Percentiles rank a stretch among this genome's conserved stretches.
Evolutionary conservation across 2,329 filamentous ascomycete species (phyloP).

Genomic region (Alternaria rosae): DNA sequence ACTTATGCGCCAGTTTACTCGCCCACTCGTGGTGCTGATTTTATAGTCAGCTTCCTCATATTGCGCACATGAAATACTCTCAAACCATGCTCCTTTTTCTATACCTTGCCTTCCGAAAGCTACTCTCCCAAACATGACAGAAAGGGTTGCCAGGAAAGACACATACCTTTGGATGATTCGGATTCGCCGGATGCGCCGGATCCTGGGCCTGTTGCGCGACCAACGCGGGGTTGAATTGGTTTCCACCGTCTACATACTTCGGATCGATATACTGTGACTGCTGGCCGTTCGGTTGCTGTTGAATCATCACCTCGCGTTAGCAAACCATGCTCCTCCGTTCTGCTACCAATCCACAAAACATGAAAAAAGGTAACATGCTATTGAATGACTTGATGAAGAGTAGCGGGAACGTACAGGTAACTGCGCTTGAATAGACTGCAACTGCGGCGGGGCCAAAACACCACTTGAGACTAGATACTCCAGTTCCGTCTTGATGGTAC

Average conservation of each 20-base stretch:
- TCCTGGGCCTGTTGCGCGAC: slow-evolving; percentile 32
- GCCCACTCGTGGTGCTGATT: slow-evolving; percentile 30
- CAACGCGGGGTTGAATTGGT: slow-evolving; percentile 27
- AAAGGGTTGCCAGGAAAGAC: too few species aligned
- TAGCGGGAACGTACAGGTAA: slow-evolving; percentile 26
- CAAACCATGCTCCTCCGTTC: too few species aligned
- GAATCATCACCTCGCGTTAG: too few species aligned
- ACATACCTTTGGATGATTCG: slow-evolving; percentile 24
- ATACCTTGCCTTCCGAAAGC: too few species aligned
- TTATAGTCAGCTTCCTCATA: neutral
- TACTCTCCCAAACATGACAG: too few species aligned
- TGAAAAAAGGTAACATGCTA: too few species aligned
- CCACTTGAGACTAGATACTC: slow-evolving; percentile 26
- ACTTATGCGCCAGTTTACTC: slow-evolving; percentile 25
- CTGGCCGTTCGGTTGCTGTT: slow-evolving; percentile 25
- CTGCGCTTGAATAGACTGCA: slow-evolving; percentile 29
- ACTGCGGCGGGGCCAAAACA: slow-evolving; percentile 23
- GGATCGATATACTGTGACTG: slow-evolving; percentile 26
- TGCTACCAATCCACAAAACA: too few species aligned
- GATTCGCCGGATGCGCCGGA: slow-evolving; percentile 28
- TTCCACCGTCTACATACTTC: slow-evolving; percentile 17
- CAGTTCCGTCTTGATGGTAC: slow-evolving; percentile 24
- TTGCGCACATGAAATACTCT: too few species aligned
- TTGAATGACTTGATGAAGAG: too few species aligned
- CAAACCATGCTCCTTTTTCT: too few species aligned